Percentiles rank a stretch among this genome's conserved stretches.
These are phyloP conservation scores for Erodium maritimum DNA, from an alignment of 345 rosid species.

Conservation along the genomic window DNA sequence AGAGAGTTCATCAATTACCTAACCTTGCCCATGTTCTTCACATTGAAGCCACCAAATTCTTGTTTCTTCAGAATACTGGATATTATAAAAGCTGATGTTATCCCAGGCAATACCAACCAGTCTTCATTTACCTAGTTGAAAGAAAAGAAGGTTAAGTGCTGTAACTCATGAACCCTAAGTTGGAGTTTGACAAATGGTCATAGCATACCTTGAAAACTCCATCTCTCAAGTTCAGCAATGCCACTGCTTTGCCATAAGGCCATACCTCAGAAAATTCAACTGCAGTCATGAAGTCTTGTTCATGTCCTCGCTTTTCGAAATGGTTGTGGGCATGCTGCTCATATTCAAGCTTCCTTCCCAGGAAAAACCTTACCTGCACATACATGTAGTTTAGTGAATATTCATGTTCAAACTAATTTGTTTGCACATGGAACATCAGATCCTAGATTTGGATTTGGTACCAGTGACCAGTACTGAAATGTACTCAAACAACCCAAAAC, in stretches of 20 bases:
- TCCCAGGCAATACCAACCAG: slow-evolving; percentile 44
- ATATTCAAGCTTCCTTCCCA: slow-evolving; percentile 64
- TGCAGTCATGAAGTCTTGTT: slow-evolving; percentile 57
- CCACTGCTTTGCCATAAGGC: slow-evolving; percentile 83
- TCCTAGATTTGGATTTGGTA: too few relatives aligned
- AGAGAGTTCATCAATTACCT: slow-evolving; percentile 5
- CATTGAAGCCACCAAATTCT: slow-evolving; percentile 24
- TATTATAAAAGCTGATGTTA: slow-evolving; percentile 58
- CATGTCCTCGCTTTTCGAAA: slow-evolving; percentile 32
- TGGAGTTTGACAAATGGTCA: slow-evolving; percentile 3
- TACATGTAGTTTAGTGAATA: slow-evolving; percentile 15
- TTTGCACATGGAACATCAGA: background rate
- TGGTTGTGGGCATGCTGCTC: slow-evolving; percentile 51
- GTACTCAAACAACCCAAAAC: background rate
- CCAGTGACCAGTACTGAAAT: background rate
- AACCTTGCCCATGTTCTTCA: slow-evolving; percentile 11
- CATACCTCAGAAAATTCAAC: slow-evolving; percentile 60
- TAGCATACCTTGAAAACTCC: slow-evolving; percentile 46
- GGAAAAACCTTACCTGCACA: slow-evolving; percentile 52
- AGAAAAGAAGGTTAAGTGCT: slow-evolving; percentile 1
- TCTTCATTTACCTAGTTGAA: slow-evolving; percentile 53
- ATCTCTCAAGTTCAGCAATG: slow-evolving; percentile 59
- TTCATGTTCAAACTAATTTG: slow-evolving; percentile 3
- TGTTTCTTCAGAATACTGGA: slow-evolving; percentile 28
- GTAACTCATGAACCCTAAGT: slow-evolving; percentile 1